A percentile compares a stretch with the other conserved stretches of the same genome.
These are phyloP conservation scores for Dendryphion nanum DNA, from an alignment of 2,329 filamentous ascomycete species.

Conservation along the genomic window DNA sequence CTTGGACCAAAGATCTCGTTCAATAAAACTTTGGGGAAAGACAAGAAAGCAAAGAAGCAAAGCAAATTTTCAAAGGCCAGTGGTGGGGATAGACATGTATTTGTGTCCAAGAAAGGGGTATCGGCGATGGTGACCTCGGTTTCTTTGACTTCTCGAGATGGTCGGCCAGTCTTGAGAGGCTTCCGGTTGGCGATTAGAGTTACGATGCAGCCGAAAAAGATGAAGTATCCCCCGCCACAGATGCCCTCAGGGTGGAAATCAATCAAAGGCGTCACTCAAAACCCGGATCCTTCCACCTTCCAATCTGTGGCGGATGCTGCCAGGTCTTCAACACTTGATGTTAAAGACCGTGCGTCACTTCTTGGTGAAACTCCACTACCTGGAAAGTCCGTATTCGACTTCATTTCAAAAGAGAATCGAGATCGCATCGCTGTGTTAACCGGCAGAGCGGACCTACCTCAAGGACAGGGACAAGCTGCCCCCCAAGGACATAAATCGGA, in stretches of 20 bases:
- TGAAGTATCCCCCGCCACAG: constrained; percentile 61
- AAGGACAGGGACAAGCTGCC: constrained; percentile 69
- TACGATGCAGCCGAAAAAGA: constrained; percentile 42
- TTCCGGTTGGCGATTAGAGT: constrained; percentile 66
- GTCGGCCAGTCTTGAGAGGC: constrained; percentile 73
- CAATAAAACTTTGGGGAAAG: constrained; percentile 74
- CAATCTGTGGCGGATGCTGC: constrained; percentile 74
- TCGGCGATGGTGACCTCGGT: constrained; percentile 59
- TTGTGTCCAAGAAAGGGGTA: constrained; percentile 72
- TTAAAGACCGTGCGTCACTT: constrained; percentile 72
- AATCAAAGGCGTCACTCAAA: constrained; percentile 34
- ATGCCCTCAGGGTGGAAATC: constrained; percentile 75
- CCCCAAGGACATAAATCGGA: constrained; percentile 65
- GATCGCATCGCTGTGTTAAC: constrained; percentile 74
- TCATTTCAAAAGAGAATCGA: constrained; percentile 73
- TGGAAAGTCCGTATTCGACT: constrained; percentile 95
- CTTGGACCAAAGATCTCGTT: constrained; percentile 89
- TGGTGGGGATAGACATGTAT: constrained; percentile 67
- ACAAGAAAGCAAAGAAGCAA: constrained; percentile 67
- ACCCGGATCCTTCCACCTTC: constrained; percentile 39
- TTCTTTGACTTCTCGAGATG: constrained; percentile 33
- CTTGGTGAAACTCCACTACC: constrained; percentile 79
- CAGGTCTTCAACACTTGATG: constrained; percentile 71
- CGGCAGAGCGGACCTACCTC: constrained; percentile 74
- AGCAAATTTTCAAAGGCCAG: constrained; percentile 61